phyloP scores from a whole-genome alignment of 2,329 filamentous ascomycete species.

The Botrytis sinoallii region DNA sequence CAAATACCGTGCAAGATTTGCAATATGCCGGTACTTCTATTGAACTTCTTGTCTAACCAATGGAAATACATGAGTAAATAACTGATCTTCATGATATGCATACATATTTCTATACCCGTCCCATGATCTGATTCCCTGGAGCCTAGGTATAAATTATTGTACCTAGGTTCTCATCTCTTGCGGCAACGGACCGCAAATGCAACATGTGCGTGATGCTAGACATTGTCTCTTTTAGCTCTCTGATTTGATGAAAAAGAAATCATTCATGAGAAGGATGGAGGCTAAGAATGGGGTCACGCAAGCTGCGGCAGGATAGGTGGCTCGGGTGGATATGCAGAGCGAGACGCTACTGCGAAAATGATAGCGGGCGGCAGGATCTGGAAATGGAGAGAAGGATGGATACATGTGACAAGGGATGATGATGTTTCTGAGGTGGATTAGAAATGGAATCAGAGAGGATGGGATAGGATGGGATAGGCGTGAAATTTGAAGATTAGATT shows the following conservation, averaged over 20 bases:
- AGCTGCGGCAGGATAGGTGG: neutral
- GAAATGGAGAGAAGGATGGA: neutral
- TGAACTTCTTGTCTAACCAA: neutral
- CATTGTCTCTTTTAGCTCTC: neutral
- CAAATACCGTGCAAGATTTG: neutral
- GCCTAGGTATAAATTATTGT: neutral
- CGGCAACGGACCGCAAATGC: neutral
- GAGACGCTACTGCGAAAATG: slow-evolving; percentile 17
- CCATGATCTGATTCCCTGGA: neutral
- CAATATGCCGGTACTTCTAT: neutral
- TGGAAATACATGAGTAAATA: neutral
- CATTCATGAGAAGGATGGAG: neutral
- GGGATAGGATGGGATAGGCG: neutral
- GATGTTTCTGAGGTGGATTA: neutral
- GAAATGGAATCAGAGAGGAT: neutral
- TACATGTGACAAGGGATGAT: slow-evolving; percentile 7
- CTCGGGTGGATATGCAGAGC: neutral
- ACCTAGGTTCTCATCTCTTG: neutral
- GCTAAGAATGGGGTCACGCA: neutral
- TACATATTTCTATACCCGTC: neutral
- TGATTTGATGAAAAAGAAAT: neutral
- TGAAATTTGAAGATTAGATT: neutral
- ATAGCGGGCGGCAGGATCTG: slow-evolving; percentile 13
- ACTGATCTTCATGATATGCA: neutral
- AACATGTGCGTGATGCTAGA: slow-evolving; percentile 7